These are phyloP conservation scores for Musa schizocarpa DNA, from an alignment of 176 grass and related monocot genomes.

Conservation along the genomic window DNA sequence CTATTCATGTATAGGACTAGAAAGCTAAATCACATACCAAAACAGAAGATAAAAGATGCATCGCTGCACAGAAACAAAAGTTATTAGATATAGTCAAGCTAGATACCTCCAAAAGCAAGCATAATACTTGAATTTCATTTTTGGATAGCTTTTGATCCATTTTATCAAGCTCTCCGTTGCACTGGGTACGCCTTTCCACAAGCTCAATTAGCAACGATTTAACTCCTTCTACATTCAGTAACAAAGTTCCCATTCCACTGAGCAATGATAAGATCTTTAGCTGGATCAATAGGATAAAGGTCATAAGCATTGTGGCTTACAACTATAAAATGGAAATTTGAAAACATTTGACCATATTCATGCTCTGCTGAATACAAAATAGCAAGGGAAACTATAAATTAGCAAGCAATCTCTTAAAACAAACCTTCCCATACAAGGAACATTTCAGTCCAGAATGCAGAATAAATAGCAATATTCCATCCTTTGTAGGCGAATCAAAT, in stretches of 20 bases:
- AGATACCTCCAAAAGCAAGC: conserved; percentile 86
- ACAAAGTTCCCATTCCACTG: conserved; percentile 71
- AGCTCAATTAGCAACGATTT: conserved; percentile 56
- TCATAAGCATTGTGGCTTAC: background rate
- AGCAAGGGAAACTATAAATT: background rate
- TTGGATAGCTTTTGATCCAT: conserved; percentile 31
- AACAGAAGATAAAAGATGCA: no score
- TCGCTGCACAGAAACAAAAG: no score
- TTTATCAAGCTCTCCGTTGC: conserved; percentile 26
- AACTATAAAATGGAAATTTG: background rate
- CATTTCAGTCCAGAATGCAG: conserved; percentile 56
- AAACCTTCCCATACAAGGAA: conserved; percentile 73
- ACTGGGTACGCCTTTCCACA: conserved; percentile 34
- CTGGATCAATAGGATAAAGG: conserved; percentile 30
- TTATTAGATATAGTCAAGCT: background rate
- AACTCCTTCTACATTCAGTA: conserved; percentile 51
- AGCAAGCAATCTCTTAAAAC: background rate
- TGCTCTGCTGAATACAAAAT: conserved; percentile 1
- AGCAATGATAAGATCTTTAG: conserved; percentile 63
- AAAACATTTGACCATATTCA: background rate
- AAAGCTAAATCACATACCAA: no score
- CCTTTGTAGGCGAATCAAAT: conserved; percentile 56
- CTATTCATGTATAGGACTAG: no score
- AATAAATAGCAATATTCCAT: conserved; percentile 52
- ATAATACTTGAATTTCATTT: conserved; percentile 58